Conservation (phyloP, 805 yeast genomes). For the Saccharomycopsis sp. region DNA sequence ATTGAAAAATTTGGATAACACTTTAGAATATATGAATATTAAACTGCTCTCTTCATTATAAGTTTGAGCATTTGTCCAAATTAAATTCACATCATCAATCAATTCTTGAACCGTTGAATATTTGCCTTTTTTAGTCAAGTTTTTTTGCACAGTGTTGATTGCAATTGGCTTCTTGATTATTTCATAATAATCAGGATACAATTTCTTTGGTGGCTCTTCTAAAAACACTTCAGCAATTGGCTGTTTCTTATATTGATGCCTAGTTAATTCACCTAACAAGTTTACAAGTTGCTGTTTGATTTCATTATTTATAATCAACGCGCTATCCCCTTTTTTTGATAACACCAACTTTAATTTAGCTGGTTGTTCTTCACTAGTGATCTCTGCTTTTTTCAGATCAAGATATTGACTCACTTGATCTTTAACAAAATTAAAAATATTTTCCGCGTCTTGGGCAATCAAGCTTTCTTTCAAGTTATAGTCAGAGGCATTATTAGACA, state of each 20-base stretch:
- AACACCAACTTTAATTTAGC: slow-evolving; percentile 7
- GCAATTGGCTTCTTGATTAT: slow-evolving; percentile 71
- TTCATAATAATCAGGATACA: slow-evolving; percentile 76
- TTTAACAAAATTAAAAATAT: slow-evolving; percentile 49
- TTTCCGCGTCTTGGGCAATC: slow-evolving; percentile 60
- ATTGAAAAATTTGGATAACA: slow-evolving; percentile 47
- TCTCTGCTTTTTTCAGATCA: slow-evolving; percentile 2
- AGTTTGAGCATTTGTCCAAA: slow-evolving; percentile 71
- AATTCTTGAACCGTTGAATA: slow-evolving; percentile 54
- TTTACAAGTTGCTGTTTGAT: slow-evolving; percentile 11
- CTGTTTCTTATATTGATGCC: slow-evolving; percentile 21
- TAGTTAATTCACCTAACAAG: slow-evolving; percentile 24
- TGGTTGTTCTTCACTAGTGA: background rate
- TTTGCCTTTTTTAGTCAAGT: slow-evolving; percentile 38
- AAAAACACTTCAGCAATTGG: slow-evolving; percentile 63
- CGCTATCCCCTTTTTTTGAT: background rate
- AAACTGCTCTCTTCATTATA: slow-evolving; percentile 71
- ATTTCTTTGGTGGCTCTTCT: slow-evolving; percentile 61
- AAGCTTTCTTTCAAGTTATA: slow-evolving; percentile 63
- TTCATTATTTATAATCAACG: slow-evolving; percentile 1
- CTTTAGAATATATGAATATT: slow-evolving; percentile 63
- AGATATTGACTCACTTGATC: slow-evolving; percentile 38
- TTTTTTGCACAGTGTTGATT: slow-evolving; percentile 48
- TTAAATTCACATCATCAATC: slow-evolving; percentile 47
- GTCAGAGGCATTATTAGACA: slow-evolving; percentile 63